Evolutionary conservation across 176 grass and related monocot species (phyloP), one percentile per base, ranked within the genome.

Genomic region (Hyparrhenia diplandra): DNA sequence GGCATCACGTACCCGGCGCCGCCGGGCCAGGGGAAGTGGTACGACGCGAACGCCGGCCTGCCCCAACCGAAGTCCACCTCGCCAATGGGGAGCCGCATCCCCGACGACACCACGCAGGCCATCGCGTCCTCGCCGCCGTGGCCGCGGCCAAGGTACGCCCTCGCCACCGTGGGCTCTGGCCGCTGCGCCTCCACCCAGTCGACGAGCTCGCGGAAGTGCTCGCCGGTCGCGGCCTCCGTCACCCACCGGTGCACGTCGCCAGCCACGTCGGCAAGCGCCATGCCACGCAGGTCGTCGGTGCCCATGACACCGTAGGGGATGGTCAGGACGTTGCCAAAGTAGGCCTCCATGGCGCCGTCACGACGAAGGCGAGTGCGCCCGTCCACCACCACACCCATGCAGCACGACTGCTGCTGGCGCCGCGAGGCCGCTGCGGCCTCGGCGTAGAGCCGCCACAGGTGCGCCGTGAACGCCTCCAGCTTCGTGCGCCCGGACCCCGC

Each of bases 291-390:
- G 4, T 54, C 61, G 0, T 16, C 76, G 14, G 31, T 3, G 27
- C 20, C 34, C 10, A 89, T 8, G n/a, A 52, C 85, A 35, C 91
- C 88, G 17, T 85, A 93, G 0, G 94, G 88, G 20, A 91, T 80
- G 35, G 86, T 91, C 54, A 97, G 81, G 51, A 93, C 88, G 51
- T 93, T 97, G 69, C 94, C 91, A 29, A 97, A 89, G 81, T 93
- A 91, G 20, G n/a, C 7, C 0, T 5, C 2, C 91, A 97, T 93
- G 64, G 36, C 49, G 5, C 65, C 78, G 16, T 73, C 25, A 1
- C 76, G 62, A 14, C 4, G 74, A 59, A 97, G 72, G 18, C 91
- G 94, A 10, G 41, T 0, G 37, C 91, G 91, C 5, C 86, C 90
- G 69, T 97, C 84, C 8, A 97, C 91, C 20, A 97, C 86, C 13